Conservation (phyloP, 352 stramenopile genomes). For the Aphanomyces euteiches region DNA sequence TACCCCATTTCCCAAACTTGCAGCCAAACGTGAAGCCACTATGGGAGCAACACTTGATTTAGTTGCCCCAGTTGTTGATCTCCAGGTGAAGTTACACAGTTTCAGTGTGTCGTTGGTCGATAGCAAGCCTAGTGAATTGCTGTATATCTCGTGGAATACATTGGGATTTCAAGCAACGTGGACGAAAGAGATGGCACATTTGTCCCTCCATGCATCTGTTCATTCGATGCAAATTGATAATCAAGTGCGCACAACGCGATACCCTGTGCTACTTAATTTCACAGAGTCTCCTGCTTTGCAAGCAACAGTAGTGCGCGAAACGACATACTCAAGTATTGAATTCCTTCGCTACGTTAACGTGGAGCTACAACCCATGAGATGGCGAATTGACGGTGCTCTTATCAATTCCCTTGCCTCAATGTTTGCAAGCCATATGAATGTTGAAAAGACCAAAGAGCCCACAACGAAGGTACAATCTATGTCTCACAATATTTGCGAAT, state of each 20-base stretch:
- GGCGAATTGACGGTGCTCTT: constrained; percentile 77
- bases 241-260: constrained; percentile 73
- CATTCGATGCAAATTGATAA: constrained; percentile 86
- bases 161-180: constrained; percentile 9
- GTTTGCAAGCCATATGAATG: constrained; percentile 4
- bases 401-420: constrained; percentile 15
- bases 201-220: constrained; percentile 35
- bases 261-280: constrained; percentile 80
- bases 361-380: constrained; percentile 62
- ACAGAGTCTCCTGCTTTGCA: constrained; percentile 64
- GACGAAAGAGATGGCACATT: background rate
- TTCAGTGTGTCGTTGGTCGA: constrained; percentile 78
- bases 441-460: background rate
- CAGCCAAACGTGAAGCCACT: background rate
- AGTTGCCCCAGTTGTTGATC: constrained; percentile 46
- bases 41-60: constrained; percentile 48
- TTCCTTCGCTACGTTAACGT: constrained; percentile 83
- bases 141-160: constrained; percentile 65
- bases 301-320: constrained; percentile 74
- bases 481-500: background rate
- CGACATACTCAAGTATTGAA: constrained; percentile 81
- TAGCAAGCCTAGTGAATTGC: constrained; percentile 61
- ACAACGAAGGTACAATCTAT: background rate
- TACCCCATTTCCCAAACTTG: constrained; percentile 6
- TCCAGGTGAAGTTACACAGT: constrained; percentile 56